Conservation (phyloP, 2,329 filamentous ascomycete genomes). For the Rachicladosporium sp. region DNA sequence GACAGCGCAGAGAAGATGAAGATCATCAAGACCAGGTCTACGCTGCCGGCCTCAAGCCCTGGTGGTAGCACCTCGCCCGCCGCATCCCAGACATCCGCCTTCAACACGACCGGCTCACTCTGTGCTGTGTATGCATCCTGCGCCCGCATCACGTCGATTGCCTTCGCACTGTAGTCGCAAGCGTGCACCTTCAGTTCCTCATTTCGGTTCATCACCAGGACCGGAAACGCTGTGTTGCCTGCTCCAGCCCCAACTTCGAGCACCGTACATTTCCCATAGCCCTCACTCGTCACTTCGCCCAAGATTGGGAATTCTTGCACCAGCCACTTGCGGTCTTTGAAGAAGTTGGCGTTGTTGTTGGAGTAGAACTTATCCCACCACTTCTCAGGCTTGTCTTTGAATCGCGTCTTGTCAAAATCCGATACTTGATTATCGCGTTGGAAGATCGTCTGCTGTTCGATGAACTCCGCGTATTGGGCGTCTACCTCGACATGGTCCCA, state of each 20-base stretch:
- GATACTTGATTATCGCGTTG: constrained; percentile 80
- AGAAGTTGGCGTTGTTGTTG: constrained; percentile 94
- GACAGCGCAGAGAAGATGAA: constrained; percentile 94
- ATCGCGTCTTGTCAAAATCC: constrained; percentile 83
- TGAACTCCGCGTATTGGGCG: constrained; percentile 73
- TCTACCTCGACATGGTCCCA: constrained; percentile 98
- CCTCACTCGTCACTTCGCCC: constrained; percentile 57
- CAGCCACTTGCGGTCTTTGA: constrained; percentile 97
- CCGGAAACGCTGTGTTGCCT: constrained; percentile 90
- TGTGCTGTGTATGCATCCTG: constrained; percentile 61
- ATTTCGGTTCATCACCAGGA: constrained; percentile 76
- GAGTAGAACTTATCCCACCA: constrained; percentile 99
- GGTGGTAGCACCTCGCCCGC: constrained; percentile 59
- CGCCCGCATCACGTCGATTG: constrained; percentile 79
- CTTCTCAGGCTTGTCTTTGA: constrained; percentile 80
- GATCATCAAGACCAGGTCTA: constrained; percentile 87
- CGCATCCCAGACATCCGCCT: constrained; percentile 92
- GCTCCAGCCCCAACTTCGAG: constrained; percentile 91
- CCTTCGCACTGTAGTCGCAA: constrained; percentile 91
- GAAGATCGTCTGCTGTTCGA: constrained; percentile 69
- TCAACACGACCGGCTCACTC: constrained; percentile 43
- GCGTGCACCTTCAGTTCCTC: constrained; percentile 72
- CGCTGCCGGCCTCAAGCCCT: constrained; percentile 59
- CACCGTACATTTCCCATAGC: constrained; percentile 57
- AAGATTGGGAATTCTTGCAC: constrained; percentile 90